Base-by-base conservation (phyloP, 2,329 filamentous ascomycete species). In the Chaetoscypha palmicola region DNA sequence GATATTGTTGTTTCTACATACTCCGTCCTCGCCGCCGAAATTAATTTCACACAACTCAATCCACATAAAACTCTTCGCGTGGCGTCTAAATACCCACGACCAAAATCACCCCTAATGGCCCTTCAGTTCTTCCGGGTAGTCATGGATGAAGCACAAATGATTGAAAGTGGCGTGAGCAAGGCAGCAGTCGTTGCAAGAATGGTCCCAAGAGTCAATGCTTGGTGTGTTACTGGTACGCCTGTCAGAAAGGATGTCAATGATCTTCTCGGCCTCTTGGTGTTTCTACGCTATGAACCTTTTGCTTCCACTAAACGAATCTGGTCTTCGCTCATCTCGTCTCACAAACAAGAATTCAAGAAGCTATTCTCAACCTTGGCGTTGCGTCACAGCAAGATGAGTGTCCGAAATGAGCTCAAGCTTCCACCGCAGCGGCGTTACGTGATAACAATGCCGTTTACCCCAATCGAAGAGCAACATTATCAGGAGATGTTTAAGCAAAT, bases 151-250 rank as follows among this genome's bases (percentile, higher is more conserved):
- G 81, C 91, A 0, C 92, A 98, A 59, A 94, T 95, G 84, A 81
- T 97, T 32, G 91, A 97, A 61, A 91, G 79, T 52, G 88, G 89
- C 24, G 81, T 94, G 3, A 90, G 80, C 55, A 82, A 87, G 54
- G 86, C 91, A 21, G 90, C 92, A 1, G 77, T 74, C 36, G 80
- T 96, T 11, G 89, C 89, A 26, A 78, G 81, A 31, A 69, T 83
- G 20, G 83, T 98, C 48, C 89, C 91, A 34, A 21, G 92, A 21
- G 66, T 86, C 51, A 90, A 95, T 64, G 83, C 88, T 2, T 97
- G 92, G 92, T 89, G 84, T 11, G 81, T 98, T 31, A 91, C 88
- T 0, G 92, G 88, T 32, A 98, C 92, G 1, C 92, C 92, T 0
- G 74, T 97, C 28, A 83, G 86, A 52, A 86, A 88, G 52, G 76